Conservation (phyloP, 768 basidiomycete species). For the Gyrodon lividus region DNA sequence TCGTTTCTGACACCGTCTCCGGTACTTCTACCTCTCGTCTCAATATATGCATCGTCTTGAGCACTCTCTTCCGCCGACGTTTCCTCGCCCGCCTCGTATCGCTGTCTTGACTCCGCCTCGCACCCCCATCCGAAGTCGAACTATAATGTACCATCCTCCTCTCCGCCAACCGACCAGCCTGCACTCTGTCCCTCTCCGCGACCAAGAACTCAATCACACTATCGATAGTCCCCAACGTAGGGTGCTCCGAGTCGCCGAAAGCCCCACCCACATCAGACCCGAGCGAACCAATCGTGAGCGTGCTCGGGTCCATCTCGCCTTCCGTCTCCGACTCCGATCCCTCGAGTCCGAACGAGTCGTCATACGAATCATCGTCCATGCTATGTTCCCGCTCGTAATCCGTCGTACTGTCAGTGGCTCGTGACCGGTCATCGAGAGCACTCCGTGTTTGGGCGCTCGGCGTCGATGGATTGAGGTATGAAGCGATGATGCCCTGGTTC, state of each 20-base stretch:
- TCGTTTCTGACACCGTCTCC: conserved; percentile 24
- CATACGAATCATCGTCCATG: conserved; percentile 2
- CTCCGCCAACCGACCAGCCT: conserved; percentile 38
- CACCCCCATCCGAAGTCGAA: conserved; percentile 36
- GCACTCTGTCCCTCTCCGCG: conserved; percentile 61
- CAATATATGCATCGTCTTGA: conserved; percentile 29
- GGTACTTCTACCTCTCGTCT: conserved; percentile 19
- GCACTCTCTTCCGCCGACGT: conserved; percentile 38
- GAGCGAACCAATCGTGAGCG: conserved; percentile 27
- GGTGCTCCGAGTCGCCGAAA: conserved; percentile 47
- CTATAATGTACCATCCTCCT: conserved; percentile 29
- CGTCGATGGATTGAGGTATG: conserved; percentile 47
- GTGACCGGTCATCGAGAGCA: conserved; percentile 29
- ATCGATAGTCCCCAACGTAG: conserved; percentile 72
- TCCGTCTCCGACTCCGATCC: conserved; percentile 38
- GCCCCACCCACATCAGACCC: conserved; percentile 21
- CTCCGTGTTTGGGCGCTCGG: conserved; percentile 27
- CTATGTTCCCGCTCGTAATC: conserved; percentile 12
- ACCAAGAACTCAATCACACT: conserved; percentile 75
- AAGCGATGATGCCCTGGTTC: conserved; percentile 55
- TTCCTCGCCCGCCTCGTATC: conserved; percentile 40
- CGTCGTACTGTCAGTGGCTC: conserved; percentile 18
- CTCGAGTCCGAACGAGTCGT: conserved; percentile 11
- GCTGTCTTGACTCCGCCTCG: conserved; percentile 38
- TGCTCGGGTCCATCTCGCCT: conserved; percentile 31